phyloP scores from a whole-genome alignment of 352 stramenopile species.

The Phytophthora multivora region DNA sequence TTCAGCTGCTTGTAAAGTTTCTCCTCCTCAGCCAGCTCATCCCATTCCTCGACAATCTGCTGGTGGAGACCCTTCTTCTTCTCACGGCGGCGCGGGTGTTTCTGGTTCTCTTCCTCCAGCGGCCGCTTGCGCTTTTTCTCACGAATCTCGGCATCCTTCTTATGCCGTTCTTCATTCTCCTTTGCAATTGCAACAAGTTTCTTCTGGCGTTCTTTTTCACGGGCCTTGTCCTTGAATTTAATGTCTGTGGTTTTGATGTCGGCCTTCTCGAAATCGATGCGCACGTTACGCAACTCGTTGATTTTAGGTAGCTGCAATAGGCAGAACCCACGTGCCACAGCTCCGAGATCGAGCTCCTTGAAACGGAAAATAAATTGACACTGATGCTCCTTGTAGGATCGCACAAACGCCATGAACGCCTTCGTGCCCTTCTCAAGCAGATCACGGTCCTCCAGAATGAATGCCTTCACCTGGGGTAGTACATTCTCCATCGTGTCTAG shows the following conservation, averaged over 20 bases:
- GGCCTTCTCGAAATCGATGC: slow-evolving; percentile 86
- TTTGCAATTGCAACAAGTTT: slow-evolving; percentile 84
- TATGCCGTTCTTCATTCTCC: slow-evolving; percentile 73
- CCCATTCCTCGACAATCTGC: slow-evolving; percentile 99
- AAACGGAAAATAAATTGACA: slow-evolving; percentile 99
- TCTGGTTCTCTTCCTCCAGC: slow-evolving; percentile 62
- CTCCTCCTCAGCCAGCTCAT: slow-evolving; percentile 98
- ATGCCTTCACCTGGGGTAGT: slow-evolving; percentile 87
- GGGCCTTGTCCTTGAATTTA: slow-evolving; percentile 95
- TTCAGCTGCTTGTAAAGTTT: slow-evolving; percentile 97
- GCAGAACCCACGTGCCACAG: slow-evolving; percentile 88
- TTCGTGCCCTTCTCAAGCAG: slow-evolving; percentile 98
- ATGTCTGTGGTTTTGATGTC: slow-evolving; percentile 93
- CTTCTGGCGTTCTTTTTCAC: slow-evolving; percentile 97
- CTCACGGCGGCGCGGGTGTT: slow-evolving; percentile 79
- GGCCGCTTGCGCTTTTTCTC: slow-evolving; percentile 67
- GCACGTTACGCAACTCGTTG: slow-evolving; percentile 83
- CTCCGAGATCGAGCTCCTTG: slow-evolving; percentile 95
- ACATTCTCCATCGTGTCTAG: slow-evolving; percentile 80
- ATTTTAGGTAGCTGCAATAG: slow-evolving; percentile 87
- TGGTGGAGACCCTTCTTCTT: slow-evolving; percentile 97
- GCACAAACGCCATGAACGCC: slow-evolving; percentile 98
- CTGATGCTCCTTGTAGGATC: slow-evolving; percentile 99
- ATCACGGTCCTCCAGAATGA: slow-evolving; percentile 94
- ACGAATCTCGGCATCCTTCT: slow-evolving; percentile 51